Percentiles rank a stretch among this genome's conserved stretches.
phyloP scores from a whole-genome alignment of 202 grass and related monocot species.

The Setaria italica region DNA sequence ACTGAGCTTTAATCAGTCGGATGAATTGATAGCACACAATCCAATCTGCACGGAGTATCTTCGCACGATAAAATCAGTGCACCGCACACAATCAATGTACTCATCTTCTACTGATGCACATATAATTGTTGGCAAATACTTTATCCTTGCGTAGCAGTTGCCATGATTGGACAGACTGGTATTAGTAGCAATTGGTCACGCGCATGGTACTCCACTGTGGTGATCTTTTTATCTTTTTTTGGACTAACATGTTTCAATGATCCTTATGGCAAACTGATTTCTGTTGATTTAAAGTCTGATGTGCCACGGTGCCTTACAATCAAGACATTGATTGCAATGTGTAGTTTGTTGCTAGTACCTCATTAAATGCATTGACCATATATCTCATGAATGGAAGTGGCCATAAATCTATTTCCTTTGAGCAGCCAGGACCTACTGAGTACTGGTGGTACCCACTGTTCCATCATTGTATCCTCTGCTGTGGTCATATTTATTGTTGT shows the following conservation, averaged over 20 bases:
- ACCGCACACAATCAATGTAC: too few species aligned
- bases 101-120: too few species aligned
- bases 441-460: neutral
- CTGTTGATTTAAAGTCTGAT: slow-evolving; percentile 29
- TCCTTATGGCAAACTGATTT: slow-evolving; percentile 14
- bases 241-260: neutral
- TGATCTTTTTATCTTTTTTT: slow-evolving; percentile 5
- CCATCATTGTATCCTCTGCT: neutral
- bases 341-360: slow-evolving; percentile 2
- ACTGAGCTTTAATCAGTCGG: too few species aligned
- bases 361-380: neutral
- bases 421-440: neutral
- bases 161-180: neutral
- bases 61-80: too few species aligned
- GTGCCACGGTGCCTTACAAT: neutral
- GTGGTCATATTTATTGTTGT: neutral
- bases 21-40: too few species aligned
- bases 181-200: neutral
- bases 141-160: neutral
- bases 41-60: too few species aligned
- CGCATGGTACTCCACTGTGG: neutral
- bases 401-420: neutral
- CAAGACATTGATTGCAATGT: neutral
- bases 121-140: neutral
- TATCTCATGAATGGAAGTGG: neutral